phyloP scores from a whole-genome alignment of 140 eudicot genomes.

The Anethum foeniculum region DNA sequence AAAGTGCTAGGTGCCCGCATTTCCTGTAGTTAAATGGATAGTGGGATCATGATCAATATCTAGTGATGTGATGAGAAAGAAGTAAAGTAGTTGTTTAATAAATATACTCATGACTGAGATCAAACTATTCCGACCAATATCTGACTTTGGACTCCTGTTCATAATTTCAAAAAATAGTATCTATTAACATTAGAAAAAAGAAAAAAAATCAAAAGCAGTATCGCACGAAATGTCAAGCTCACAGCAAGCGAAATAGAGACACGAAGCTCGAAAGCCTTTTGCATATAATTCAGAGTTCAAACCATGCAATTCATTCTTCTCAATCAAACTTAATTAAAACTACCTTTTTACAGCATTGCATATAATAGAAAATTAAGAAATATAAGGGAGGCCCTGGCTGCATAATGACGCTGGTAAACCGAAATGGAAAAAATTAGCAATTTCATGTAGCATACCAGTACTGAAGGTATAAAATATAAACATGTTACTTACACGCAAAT shows the following conservation, averaged over 20 bases:
- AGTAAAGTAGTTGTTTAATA: not conserved
- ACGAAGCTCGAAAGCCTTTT: not conserved
- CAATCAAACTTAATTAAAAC: not conserved
- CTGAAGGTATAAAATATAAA: not conserved
- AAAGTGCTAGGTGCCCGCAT: conserved; percentile 81
- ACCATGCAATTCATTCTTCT: not conserved
- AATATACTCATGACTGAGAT: not conserved
- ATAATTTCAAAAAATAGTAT: not conserved
- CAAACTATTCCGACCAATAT: not conserved
- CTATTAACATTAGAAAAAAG: not conserved
- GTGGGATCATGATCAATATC: not conserved
- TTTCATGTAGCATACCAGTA: not conserved
- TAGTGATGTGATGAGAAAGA: not conserved
- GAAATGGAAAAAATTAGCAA: not conserved
- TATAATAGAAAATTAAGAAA: not conserved
- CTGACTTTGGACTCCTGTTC: not conserved
- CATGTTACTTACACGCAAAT: not conserved
- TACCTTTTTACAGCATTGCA: not conserved
- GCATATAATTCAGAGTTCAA: not conserved
- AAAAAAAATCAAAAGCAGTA: not conserved
- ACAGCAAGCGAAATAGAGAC: not conserved
- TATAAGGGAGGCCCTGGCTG: not conserved
- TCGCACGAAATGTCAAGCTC: not conserved
- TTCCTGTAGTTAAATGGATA: conserved; percentile 37
- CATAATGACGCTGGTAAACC: not conserved